A percentile compares a stretch with the other conserved stretches of the same genome.
phyloP scores from a whole-genome alignment of 192 early-diverging fungal genomes.

The Radiomyces spectabilis region DNA sequence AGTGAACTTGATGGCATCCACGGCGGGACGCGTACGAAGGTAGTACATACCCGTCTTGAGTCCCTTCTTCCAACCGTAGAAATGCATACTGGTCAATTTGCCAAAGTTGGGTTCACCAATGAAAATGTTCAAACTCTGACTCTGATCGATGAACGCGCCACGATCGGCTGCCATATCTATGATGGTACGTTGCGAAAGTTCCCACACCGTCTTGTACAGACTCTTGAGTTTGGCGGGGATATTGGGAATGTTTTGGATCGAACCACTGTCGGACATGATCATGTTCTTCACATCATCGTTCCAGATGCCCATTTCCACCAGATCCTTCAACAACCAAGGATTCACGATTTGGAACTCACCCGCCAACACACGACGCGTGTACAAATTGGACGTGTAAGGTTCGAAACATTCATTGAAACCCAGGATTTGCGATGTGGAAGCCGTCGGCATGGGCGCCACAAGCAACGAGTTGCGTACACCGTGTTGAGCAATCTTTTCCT shows the following conservation, averaged over 20 bases:
- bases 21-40: conserved; percentile 76
- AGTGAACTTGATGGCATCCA: conserved; percentile 96
- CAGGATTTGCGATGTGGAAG: conserved; percentile 90
- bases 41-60: conserved; percentile 99
- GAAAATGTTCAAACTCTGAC: conserved; percentile 92
- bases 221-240: conserved; percentile 76
- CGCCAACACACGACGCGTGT: conserved; percentile 89
- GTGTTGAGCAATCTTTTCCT: conserved; percentile 63
- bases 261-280: conserved; percentile 90
- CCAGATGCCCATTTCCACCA: conserved; percentile 89
- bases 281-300: conserved; percentile 89
- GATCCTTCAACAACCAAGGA: conserved; percentile 85
- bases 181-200: conserved; percentile 82
- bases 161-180: conserved; percentile 96
- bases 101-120: conserved; percentile 82
- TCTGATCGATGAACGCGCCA: conserved; percentile 94
- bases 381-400: conserved; percentile 87
- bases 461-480: conserved; percentile 91
- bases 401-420: conserved; percentile 98
- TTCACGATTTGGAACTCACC: conserved; percentile 99
- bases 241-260: conserved; percentile 65
- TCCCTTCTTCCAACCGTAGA: conserved; percentile 94
- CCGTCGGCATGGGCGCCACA: conserved; percentile 95
- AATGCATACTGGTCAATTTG: conserved; percentile 96
- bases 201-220: conserved; percentile 96